These are phyloP conservation scores for Samsoniella hepiali DNA, from an alignment of 2,329 filamentous ascomycete species.

Conservation along the genomic window DNA sequence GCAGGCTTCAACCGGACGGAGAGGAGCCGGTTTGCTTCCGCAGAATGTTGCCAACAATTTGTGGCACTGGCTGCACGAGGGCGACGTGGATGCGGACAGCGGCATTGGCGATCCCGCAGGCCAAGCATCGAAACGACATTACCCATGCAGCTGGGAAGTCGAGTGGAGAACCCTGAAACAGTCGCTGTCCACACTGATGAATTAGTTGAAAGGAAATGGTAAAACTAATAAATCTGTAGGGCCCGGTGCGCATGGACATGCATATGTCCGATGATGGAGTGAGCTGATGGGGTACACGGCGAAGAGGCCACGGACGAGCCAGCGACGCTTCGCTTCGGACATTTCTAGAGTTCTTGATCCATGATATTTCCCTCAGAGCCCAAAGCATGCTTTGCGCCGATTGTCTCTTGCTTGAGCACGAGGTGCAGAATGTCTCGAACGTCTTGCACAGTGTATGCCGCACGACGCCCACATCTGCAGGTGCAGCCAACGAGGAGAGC, in stretches of 20 bases:
- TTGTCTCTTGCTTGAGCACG: background rate
- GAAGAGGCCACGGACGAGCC: background rate
- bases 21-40: background rate
- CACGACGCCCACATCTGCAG: background rate
- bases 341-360: background rate
- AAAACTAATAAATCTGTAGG: constrained; percentile 9
- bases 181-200: background rate
- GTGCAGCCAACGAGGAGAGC: constrained; percentile 9
- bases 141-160: background rate
- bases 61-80: background rate
- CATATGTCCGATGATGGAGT: background rate
- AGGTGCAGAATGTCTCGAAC: background rate
- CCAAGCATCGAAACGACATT: background rate
- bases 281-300: background rate
- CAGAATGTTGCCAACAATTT: background rate
- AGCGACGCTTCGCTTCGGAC: background rate
- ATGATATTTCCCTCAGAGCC: background rate
- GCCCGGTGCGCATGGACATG: background rate
- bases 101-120: background rate
- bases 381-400: background rate
- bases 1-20: background rate
- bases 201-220: background rate
- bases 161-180: constrained; percentile 14
- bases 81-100: background rate
- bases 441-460: constrained; percentile 3